Evolutionary conservation across 805 yeast species (phyloP).

Genomic region (Starmerella davenportii): DNA sequence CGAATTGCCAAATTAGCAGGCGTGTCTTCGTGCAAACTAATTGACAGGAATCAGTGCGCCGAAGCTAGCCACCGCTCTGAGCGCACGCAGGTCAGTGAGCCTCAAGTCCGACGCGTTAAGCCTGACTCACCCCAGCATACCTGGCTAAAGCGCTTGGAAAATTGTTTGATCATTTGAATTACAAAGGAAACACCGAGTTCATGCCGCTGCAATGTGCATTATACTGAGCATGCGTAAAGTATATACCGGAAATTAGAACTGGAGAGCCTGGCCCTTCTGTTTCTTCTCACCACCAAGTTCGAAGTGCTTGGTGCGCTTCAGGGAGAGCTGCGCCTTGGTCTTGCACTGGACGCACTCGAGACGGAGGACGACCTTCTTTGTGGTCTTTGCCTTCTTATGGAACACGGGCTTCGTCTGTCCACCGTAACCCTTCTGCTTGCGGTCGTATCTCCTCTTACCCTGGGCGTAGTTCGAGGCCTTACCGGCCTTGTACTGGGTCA

Average conservation of each 20-base stretch:
- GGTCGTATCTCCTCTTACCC: constrained; percentile 99
- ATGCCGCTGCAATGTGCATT: too few relatives aligned
- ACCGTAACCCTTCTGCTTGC: constrained; percentile 99
- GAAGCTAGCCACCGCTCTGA: too few relatives aligned
- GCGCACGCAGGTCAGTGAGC: too few relatives aligned
- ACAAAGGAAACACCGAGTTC: too few relatives aligned
- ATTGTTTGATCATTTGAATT: too few relatives aligned
- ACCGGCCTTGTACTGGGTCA: constrained; percentile 99
- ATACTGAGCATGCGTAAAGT: constrained; percentile 2
- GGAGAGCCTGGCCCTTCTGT: constrained; percentile 99
- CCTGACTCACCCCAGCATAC: too few relatives aligned
- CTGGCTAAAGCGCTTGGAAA: too few relatives aligned
- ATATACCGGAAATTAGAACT: constrained; percentile 44
- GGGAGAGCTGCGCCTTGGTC: constrained; percentile 93
- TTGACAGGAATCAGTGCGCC: too few relatives aligned
- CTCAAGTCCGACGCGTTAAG: too few relatives aligned
- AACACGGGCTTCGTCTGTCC: constrained; percentile 99
- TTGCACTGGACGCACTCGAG: constrained; percentile 97
- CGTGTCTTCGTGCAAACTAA: too few relatives aligned
- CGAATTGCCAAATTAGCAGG: too few relatives aligned
- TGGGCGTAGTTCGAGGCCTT: constrained; percentile 98
- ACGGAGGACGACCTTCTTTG: constrained; percentile 99
- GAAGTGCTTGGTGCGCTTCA: constrained; percentile 99
- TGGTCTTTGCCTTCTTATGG: constrained; percentile 99
- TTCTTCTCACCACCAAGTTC: constrained; percentile 99